Conservation (phyloP, 495 filamentous ascomycete genomes). For the Aspergillus asperescens region DNA sequence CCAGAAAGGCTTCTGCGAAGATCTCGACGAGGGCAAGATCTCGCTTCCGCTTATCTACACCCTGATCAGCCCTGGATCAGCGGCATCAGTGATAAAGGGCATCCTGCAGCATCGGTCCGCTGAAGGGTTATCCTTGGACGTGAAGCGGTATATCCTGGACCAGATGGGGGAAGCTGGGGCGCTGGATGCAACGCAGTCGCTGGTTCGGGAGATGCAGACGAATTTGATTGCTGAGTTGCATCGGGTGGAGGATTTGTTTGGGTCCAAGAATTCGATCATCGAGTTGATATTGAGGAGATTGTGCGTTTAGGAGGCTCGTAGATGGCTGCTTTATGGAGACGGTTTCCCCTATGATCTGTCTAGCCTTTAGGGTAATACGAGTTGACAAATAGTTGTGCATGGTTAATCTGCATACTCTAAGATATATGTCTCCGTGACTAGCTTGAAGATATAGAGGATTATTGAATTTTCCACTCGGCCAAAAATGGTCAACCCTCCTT, state of each 20-base stretch:
- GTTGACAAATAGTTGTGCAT: no score
- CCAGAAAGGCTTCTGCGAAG: background rate
- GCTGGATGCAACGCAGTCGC: background rate
- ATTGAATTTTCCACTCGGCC: no score
- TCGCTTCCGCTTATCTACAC: background rate
- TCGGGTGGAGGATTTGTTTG: background rate
- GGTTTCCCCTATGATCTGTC: no score
- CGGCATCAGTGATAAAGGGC: background rate
- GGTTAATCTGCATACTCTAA: no score
- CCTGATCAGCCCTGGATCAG: no score
- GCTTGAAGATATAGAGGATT: no score
- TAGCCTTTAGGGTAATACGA: no score
- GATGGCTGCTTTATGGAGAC: no score
- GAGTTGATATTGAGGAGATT: background rate
- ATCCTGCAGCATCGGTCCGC: background rate
- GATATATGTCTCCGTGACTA: no score
- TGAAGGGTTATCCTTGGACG: background rate
- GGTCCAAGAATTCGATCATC: background rate
- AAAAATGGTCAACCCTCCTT: no score
- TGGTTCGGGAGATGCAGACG: background rate
- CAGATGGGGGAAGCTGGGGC: background rate
- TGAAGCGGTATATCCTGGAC: background rate
- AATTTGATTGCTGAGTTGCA: background rate
- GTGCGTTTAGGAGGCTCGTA: background rate
- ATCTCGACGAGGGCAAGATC: background rate